Base-by-base conservation (phyloP, 2,329 filamentous ascomycete genomes). In the Endothia cerciana region DNA sequence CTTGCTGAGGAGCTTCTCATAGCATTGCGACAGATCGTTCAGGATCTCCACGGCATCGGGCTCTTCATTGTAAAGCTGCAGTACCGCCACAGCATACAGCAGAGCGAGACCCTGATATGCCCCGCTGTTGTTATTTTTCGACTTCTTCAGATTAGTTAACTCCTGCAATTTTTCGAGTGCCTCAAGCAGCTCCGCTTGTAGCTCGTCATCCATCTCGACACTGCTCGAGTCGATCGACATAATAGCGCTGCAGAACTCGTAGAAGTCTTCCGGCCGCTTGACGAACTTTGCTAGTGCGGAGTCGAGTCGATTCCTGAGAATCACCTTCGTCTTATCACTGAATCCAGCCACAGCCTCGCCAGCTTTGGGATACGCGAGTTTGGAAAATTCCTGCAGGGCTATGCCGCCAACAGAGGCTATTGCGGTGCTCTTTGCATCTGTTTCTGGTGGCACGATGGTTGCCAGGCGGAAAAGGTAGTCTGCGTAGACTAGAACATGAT, bases 61-160 rank as follows among this genome's bases (percentile, higher is more conserved):
- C 66, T 97, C 93, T 30, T 93, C 92, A 72, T 94, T 94, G 79
- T 97, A 97, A 10, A 97, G 84, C 76, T 97, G 93, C 64, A 98
- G 83, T 17, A 97, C 86, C 0, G 93, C 91, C 62, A 97, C 85
- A 0, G 92, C 89, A 75, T 97, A 93, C 1, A 98, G 84, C 43
- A 97, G 83, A 25, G 90, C 89, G 65, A 97, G 85, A 0, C 91
- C 91, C 67, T 88, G 87, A 81, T 81, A 68, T 76, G 77, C 65
- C 75, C 81, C 72, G 74, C 80, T 70, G 66, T 74, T 63, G 71
- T 76, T 19, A 74, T 73, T 67, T 71, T 61, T 74, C 68, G 70
- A 75, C 51, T 63, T 72, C 70, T 75, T 77, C 11, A 74, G 71
- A 43, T 84, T 85, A 36, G 84, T 76, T 15, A 87, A 77, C 70